These are phyloP conservation scores for Trametes sp. DNA, from an alignment of 1,284 basidiomycete genomes.

Conservation along the genomic window DNA sequence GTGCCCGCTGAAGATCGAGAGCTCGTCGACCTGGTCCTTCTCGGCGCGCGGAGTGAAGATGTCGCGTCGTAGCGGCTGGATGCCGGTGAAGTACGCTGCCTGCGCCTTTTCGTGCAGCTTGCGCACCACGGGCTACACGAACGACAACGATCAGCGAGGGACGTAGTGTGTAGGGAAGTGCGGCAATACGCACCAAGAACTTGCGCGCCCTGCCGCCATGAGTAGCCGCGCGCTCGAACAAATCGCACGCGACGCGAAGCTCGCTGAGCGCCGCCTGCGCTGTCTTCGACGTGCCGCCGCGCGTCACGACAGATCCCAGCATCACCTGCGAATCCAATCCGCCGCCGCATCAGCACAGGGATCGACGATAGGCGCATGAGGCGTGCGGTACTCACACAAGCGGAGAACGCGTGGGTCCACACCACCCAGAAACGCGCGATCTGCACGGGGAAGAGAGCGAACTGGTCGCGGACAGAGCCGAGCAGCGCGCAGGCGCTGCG, in stretches of 20 bases:
- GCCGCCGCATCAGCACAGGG: background rate
- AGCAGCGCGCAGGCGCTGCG: conserved; percentile 71
- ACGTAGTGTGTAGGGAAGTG: no score
- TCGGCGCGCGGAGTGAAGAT: conserved; percentile 60
- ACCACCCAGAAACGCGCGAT: conserved; percentile 57
- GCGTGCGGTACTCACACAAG: conserved; percentile 54
- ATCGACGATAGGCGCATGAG: background rate
- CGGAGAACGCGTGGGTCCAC: conserved; percentile 70
- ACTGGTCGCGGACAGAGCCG: conserved; percentile 52
- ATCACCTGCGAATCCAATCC: conserved; percentile 56
- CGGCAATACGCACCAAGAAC: conserved; percentile 69
- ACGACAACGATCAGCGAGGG: background rate
- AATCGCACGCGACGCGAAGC: conserved; percentile 60
- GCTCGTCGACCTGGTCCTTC: conserved; percentile 62
- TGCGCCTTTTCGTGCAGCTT: conserved; percentile 70
- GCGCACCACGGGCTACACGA: conserved; percentile 62
- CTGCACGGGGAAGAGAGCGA: conserved; percentile 50
- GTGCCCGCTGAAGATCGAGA: conserved; percentile 76
- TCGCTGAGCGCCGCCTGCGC: conserved; percentile 71
- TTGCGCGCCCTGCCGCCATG: conserved; percentile 70
- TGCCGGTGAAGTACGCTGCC: conserved; percentile 54
- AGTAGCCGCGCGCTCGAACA: conserved; percentile 66
- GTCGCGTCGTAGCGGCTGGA: conserved; percentile 53
- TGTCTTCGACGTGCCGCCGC: conserved; percentile 66
- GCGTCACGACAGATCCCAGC: conserved; percentile 74